Evolutionary conservation across 2,329 filamentous ascomycete genomes (phyloP), one percentile per base, ranked within the genome.

Genomic region (Achaetomium macrosporum): DNA sequence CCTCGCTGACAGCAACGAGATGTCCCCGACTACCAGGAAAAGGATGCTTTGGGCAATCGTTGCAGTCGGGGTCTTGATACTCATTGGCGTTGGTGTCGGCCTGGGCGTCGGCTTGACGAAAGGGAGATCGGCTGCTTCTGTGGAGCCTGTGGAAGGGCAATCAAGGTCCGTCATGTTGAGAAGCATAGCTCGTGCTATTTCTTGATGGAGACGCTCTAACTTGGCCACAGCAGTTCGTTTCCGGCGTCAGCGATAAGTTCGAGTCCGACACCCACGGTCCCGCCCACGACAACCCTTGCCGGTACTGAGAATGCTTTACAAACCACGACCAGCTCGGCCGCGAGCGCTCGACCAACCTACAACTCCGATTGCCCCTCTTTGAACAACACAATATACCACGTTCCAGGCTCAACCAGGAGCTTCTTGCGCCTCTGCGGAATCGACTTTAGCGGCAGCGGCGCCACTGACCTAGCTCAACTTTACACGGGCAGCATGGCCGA

Each of bases 381-480:
- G 13, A 75, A 76, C 59, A 70, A 71, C 49, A 76, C 74, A 1
- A 59, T 67, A n/a, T 76, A 73, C 58, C 48, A 63, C 20, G 72
- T 74, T 1, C 68, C 71, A 1, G 66, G 68, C 9, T 71, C 71
- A 3, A 60, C 67, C 8, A 71, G 69, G 55, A 61, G 54, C 9
- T 78, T 77, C 64, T 57, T 71, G 19, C 73, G 71, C 7, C 48
- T 72, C 16, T 77, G 75, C 61, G 74, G 73, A 30, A 60, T 76
- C 50, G 75, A 78, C 62, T 76, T 73, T 59, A 68, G 64, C 54
- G 68, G 69, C n/a, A 54, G 53, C 2, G 60, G 56, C 16, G 69
- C 71, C 36, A 59, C 60, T 15, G 65, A 67, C 41, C 47, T 66
- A 3, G 43, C 51, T 5, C 51, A 68, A 30, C 61, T 69, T 11